Conservation (phyloP, 139 green algal genomes). For the Tetraselmis chui region DNA sequence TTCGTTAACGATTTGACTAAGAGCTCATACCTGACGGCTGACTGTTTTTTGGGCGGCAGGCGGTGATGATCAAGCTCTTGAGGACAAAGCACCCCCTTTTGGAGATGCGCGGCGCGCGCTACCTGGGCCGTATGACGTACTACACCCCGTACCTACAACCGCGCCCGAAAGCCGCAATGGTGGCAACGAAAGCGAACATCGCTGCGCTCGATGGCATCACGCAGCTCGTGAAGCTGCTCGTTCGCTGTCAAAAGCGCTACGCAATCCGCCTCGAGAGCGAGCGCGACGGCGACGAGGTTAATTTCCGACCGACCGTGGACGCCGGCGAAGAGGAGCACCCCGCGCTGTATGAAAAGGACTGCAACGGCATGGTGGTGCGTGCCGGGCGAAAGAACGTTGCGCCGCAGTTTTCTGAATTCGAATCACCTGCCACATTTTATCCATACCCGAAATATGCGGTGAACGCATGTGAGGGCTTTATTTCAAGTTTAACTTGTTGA, state of each 20-base stretch:
- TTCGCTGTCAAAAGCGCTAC: background rate
- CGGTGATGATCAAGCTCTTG: slow-evolving; percentile 33
- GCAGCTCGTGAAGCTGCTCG: slow-evolving; percentile 33
- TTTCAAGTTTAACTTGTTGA: too few species aligned
- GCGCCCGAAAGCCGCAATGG: slow-evolving; percentile 22
- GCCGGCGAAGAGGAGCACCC: slow-evolving; percentile 13
- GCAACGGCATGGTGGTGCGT: slow-evolving; percentile 29
- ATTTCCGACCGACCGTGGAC: background rate
- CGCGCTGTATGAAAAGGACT: slow-evolving; percentile 39
- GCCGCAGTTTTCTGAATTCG: too few species aligned
- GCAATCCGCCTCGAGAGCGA: background rate
- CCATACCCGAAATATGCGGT: too few species aligned
- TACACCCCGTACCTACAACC: slow-evolving; percentile 33
- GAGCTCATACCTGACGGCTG: too few species aligned
- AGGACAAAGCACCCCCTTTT: slow-evolving; percentile 40
- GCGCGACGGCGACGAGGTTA: background rate
- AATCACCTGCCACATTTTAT: too few species aligned
- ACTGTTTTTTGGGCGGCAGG: slow-evolving; percentile 11
- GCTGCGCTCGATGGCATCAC: slow-evolving; percentile 34
- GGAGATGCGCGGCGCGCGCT: slow-evolving; percentile 53
- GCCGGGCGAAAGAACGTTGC: too few species aligned
- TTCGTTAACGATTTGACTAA: too few species aligned
- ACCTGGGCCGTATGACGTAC: slow-evolving; percentile 43
- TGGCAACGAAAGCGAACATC: slow-evolving; percentile 44
- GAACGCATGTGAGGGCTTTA: too few species aligned